A percentile compares a stretch with the other conserved stretches of the same genome.
These are phyloP conservation scores for Colletotrichum cordylinicola DNA, from an alignment of 2,329 filamentous ascomycete genomes.

Conservation along the genomic window DNA sequence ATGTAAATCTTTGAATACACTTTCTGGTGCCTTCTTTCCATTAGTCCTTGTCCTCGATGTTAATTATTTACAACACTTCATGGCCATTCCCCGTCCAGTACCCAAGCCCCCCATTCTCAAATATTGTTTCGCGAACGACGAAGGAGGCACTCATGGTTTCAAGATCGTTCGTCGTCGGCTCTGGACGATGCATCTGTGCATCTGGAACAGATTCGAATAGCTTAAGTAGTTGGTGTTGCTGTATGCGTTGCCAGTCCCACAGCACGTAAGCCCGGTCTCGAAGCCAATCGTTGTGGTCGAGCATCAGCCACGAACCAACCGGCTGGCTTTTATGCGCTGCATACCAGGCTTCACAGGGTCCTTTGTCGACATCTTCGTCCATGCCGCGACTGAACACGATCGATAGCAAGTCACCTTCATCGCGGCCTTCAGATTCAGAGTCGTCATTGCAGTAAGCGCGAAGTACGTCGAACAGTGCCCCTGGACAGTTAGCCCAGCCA, in stretches of 20 bases:
- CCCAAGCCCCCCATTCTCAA: not conserved
- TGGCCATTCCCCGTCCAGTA: not conserved
- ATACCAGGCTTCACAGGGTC: not conserved
- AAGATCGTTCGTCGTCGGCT: not conserved
- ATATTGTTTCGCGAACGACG: not conserved
- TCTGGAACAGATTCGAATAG: not conserved
- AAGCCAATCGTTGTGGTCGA: not conserved
- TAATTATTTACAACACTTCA: not conserved
- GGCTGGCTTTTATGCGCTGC: not conserved
- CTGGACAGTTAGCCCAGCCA: not conserved
- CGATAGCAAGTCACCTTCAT: not conserved
- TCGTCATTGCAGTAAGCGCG: not conserved
- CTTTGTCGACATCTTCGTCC: not conserved
- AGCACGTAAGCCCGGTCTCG: not conserved
- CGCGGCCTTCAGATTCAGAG: not conserved
- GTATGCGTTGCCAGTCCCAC: not conserved
- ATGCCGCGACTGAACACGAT: not conserved
- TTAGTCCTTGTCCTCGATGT: not conserved
- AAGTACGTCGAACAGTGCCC: not conserved
- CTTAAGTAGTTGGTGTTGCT: not conserved
- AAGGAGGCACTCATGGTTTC: not conserved
- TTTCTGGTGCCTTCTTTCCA: not conserved
- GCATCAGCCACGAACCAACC: not conserved
- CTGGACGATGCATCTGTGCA: not conserved
- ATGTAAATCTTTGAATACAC: not conserved